Evolutionary conservation across 2,329 filamentous ascomycete species (phyloP), one percentile per base, ranked within the genome.

Genomic region (Colletotrichum trifolii): DNA sequence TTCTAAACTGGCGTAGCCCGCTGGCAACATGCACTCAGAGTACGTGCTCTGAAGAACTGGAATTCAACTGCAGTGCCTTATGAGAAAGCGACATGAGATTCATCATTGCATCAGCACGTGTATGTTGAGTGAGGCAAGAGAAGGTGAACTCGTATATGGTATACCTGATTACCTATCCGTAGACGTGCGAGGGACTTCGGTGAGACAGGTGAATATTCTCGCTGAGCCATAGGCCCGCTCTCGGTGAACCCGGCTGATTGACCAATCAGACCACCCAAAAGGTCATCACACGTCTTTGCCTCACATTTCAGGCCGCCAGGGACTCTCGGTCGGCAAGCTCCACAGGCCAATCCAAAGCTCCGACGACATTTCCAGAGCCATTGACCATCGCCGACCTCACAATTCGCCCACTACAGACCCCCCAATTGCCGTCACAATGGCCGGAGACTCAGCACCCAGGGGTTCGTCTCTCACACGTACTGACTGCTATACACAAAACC

Each of bases 401-500:
- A 36, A 66, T 63, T 47, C 52, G 58, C 52, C 63, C 63, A 63
- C 57, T n/a, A 63, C 63, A 63, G 9, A 49, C 58, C 52, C 57
- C 52, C 47, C 42, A 63, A 63, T 66, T 43, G 58, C 52, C 46
- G 52, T 66, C 63, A 66, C 40, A 63, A 66, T 66, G 63, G 63
- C 63, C 63, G 63, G 63, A 66, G 63, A 66, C 63, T 66, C 59
- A 50, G 60, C 59, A 66, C 63, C 63, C 43, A 62, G 63, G 63
- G 58, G 63, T 66, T 8, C 25, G 58, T 62, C 5, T n/a, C 40
- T 42, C 46, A 25, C 3, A 4, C 13, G 15, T 35, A 2, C 6
- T 8, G 43, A 1, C 9, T 4, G 17, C 15, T 1, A 39, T 10
- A 36, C 40, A 12, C 13, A 46, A 13, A 52, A 25, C 33, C 39